These are phyloP conservation scores for Fraxinus cuspidata DNA, from an alignment of 257 asterid species.

Conservation along the genomic window DNA sequence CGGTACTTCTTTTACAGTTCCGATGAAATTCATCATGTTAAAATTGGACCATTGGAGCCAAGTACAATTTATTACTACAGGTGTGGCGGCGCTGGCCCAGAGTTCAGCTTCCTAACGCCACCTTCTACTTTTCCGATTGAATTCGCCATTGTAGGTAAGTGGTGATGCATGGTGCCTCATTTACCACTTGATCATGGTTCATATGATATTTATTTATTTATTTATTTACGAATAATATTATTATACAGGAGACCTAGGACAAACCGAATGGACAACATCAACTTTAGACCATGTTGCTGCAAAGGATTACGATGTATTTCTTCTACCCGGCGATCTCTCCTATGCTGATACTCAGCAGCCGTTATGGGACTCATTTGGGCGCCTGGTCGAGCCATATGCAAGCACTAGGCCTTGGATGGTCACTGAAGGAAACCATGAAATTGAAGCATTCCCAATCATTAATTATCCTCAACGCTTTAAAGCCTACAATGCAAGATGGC, in stretches of 20 bases:
- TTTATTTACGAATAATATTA: neutral
- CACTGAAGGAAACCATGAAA: slow-evolving; percentile 81
- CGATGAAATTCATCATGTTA: slow-evolving; percentile 69
- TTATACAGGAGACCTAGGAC: slow-evolving; percentile 72
- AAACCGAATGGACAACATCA: slow-evolving; percentile 79
- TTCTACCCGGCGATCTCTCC: slow-evolving; percentile 81
- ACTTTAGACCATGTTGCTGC: slow-evolving; percentile 63
- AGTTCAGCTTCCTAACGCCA: slow-evolving; percentile 71
- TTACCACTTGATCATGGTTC: too few species aligned
- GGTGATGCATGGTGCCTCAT: neutral
- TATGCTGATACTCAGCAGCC: slow-evolving; percentile 77
- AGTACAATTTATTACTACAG: slow-evolving; percentile 62
- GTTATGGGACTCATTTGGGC: slow-evolving; percentile 86
- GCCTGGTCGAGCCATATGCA: slow-evolving; percentile 68
- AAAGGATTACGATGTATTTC: slow-evolving; percentile 59
- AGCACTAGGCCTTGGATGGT: slow-evolving; percentile 91
- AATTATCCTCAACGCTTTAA: slow-evolving; percentile 51
- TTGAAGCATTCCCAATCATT: slow-evolving; percentile 62
- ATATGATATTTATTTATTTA: too few species aligned
- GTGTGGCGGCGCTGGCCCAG: slow-evolving; percentile 68
- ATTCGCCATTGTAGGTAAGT: slow-evolving; percentile 75
- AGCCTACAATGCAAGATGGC: slow-evolving; percentile 79
- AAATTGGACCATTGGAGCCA: slow-evolving; percentile 73
- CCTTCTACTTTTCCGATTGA: slow-evolving; percentile 72
- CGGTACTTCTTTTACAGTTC: slow-evolving; percentile 61